Evolutionary conservation across 2,329 filamentous ascomycete genomes (phyloP), one percentile per base, ranked within the genome.

Genomic region (Penicillium oxalicum): DNA sequence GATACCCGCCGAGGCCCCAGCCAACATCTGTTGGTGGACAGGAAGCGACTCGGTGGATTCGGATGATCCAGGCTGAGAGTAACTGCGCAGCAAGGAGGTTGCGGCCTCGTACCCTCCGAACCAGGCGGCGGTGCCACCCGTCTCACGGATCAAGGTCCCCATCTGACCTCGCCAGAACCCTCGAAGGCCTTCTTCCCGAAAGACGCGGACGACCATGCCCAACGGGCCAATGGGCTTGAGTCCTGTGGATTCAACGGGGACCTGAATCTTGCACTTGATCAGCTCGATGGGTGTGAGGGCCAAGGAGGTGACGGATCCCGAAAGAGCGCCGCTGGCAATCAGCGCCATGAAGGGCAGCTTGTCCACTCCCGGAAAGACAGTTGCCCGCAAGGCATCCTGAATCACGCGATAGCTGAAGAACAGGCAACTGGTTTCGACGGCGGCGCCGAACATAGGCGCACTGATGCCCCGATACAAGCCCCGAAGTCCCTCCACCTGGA

Each of bases 241-340:
- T 9, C 55, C 59, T 3, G 68, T 68, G 2, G 62, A 63, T 25
- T 65, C 66, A 4, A 72, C 48, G 12, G 79, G 88, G 0, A 91
- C 91, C 69, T 98, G 93, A 73, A 98, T 95, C 71, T 93, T 94
- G 79, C 93, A 98, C 73, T 98, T 98, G 66, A 98, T 87, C 45
- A 98, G 81, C 72, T 98, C 93, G 57, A 98, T 89, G 0, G 93
- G 93, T 0, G 93, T 98, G 53, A 98, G 81, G 29, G 95, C 82
- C 41, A 96, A 78, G 0, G 89, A 95, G 0, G 93, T 95, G 62
- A 95, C 87, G 35, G 87, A 86, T 32, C 93, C 93, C 1, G 91
- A 86, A 49, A 88, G 85, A 42, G 88, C 91, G 40, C 93, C 93
- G 13, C 89, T 94, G 44, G 83, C 73, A 67, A 88, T 81, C 12